These are phyloP conservation scores for Penicillium paneum DNA, from an alignment of 2,329 filamentous ascomycete species.

Conservation along the genomic window DNA sequence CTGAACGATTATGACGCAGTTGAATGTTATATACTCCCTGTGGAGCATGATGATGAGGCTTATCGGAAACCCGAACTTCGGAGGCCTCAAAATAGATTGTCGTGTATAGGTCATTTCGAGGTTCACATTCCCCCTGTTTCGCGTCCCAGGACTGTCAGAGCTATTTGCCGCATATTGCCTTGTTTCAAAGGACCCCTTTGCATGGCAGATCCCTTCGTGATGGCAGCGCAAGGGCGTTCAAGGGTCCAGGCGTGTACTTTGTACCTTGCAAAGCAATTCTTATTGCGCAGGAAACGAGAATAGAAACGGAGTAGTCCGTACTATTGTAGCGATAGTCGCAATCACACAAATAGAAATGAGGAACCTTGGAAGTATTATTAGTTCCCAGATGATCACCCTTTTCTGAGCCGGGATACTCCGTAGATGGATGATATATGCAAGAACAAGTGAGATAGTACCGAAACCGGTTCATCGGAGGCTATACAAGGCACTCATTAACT, in stretches of 20 bases:
- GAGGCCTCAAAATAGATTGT: neutral
- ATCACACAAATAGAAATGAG: neutral
- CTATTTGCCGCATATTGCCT: neutral
- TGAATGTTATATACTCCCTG: neutral
- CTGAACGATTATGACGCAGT: neutral
- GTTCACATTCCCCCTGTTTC: constrained; percentile 17
- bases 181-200: constrained; percentile 4
- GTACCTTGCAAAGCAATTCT: neutral
- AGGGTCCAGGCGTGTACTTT: neutral
- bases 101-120: neutral
- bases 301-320: neutral
- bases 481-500: neutral
- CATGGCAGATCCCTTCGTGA: constrained; percentile 18
- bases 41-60: neutral
- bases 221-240: neutral
- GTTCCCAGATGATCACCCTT: neutral
- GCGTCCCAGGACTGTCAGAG: constrained; percentile 19
- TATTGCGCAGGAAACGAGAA: neutral
- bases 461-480: neutral
- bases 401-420: neutral
- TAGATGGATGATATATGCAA: neutral
- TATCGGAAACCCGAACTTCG: neutral
- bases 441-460: neutral
- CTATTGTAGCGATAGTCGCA: neutral
- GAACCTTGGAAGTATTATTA: too few relatives aligned